phyloP scores from a whole-genome alignment of 495 filamentous ascomycete genomes.

The Penicillium maclennaniae region DNA sequence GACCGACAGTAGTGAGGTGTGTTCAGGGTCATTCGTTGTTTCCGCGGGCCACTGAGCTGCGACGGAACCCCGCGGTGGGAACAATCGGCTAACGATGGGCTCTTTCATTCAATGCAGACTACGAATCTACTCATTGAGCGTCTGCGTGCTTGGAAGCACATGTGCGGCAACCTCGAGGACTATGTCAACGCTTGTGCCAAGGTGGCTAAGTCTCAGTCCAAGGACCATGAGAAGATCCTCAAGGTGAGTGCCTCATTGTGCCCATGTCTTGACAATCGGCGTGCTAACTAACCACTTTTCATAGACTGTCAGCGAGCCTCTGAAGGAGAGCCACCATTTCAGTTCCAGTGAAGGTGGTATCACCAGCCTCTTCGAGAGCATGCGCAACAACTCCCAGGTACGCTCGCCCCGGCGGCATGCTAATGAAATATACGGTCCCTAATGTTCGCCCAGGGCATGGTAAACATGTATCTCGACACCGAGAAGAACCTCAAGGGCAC shows the following conservation, averaged over 20 bases:
- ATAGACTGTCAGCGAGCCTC: conserved; percentile 77
- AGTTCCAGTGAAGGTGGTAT: conserved; percentile 81
- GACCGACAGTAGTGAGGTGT: conserved; percentile 74
- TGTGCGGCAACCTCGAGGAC: conserved; percentile 82
- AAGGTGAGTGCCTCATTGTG: conserved; percentile 54
- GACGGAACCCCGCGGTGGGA: background rate
- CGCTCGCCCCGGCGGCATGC: background rate
- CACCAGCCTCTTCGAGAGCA: conserved; percentile 85
- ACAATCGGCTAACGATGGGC: conserved; percentile 9
- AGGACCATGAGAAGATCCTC: conserved; percentile 92
- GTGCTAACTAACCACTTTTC: background rate
- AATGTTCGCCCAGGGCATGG: conserved; percentile 54
- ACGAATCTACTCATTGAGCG: conserved; percentile 77
- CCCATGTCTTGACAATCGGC: background rate
- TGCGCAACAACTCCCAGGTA: conserved; percentile 86
- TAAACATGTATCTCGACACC: conserved; percentile 81
- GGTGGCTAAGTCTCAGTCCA: conserved; percentile 74
- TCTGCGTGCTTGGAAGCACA: conserved; percentile 92
- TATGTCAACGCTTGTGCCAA: conserved; percentile 83
- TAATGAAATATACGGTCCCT: background rate
- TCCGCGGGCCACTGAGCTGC: background rate
- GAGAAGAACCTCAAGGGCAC: conserved; percentile 80
- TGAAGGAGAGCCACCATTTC: conserved; percentile 87
- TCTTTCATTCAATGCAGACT: conserved; percentile 43
- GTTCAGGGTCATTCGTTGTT: conserved; percentile 15